Evolutionary conservation across 805 yeast genomes (phyloP), one percentile per base, ranked within the genome.

Genomic region (Starmera pachycereana): DNA sequence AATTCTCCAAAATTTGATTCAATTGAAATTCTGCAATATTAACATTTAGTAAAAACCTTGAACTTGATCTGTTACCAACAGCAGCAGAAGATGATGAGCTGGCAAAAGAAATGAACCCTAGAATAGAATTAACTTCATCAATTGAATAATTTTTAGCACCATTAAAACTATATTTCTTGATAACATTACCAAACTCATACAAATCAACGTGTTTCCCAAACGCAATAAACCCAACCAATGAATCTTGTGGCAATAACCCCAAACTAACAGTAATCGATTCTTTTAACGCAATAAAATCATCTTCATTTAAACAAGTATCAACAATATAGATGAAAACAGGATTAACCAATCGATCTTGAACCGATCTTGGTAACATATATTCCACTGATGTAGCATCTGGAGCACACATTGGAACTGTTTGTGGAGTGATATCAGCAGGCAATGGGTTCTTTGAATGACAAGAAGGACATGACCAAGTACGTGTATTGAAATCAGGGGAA

Each of bases 181-280:
- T 51, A 2, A 56, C 44, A 33, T 57, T 66, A 22, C 42, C 49
- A 16, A 77, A 54, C 48, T 78, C 81, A 51, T 76, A 78, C 19
- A 79, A 62, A 46, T 66, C 70, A 22, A 78, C 79, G 51, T 76
- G 65, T 41, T 74, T 74, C 6, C 85, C 86, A 58, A 57, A 78
- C 1, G 78, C 65, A 37, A 79, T 63, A 19, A 79, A 58, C 1
- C 81, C 82, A 32, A 80, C 72, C 31, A 74, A 52, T 1, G 81
- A 65, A 44, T 72, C 61, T 19, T 71, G 67, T 1, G 84, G 84
- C 29, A 79, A 56, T 19, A 77, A 59, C 38, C 62, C 59, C 40
- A 74, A 51, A 5, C 75, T 62, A 10, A 63, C 52, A 13, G 64
- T 44, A 14, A 79, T 52, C 3, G 73, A 65, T 37, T 76, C 81